A percentile compares a stretch with the other conserved stretches of the same genome.
These are phyloP conservation scores for Tilletia setariae DNA, from an alignment of 1,284 basidiomycete genomes.

Conservation along the genomic window DNA sequence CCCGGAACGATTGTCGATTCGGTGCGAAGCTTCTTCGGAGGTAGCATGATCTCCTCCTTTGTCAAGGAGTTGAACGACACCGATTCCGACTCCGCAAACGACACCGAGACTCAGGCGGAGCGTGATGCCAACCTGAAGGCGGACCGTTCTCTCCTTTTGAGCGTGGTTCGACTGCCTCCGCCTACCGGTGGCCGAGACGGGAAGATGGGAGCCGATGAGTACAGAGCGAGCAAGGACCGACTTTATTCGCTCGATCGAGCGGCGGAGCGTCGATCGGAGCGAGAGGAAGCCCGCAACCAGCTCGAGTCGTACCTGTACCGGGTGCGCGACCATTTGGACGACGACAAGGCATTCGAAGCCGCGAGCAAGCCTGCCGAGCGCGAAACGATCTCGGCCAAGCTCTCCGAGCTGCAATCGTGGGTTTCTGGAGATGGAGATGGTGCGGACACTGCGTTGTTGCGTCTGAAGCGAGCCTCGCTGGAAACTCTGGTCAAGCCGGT, in stretches of 20 bases:
- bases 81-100: constrained; percentile 27
- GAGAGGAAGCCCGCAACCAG: constrained; percentile 85
- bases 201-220: constrained; percentile 39
- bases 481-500: constrained; percentile 72
- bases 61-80: constrained; percentile 10
- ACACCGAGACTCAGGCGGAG: constrained; percentile 25
- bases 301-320: constrained; percentile 91
- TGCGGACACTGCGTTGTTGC: constrained; percentile 61
- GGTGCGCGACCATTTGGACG: constrained; percentile 75
- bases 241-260: constrained; percentile 64
- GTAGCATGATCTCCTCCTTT: not conserved
- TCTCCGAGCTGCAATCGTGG: constrained; percentile 75
- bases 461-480: constrained; percentile 60
- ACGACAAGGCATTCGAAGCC: constrained; percentile 66
- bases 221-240: constrained; percentile 42
- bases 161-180: not conserved
- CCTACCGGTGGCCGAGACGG: constrained; percentile 13
- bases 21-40: constrained; percentile 45
- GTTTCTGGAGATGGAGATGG: constrained; percentile 78
- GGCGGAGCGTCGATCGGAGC: constrained; percentile 71
- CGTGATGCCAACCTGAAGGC: not conserved
- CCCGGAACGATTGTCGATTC: constrained; percentile 41
- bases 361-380: constrained; percentile 74
- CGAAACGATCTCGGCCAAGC: constrained; percentile 63
- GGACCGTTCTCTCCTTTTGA: not conserved